phyloP scores from a whole-genome alignment of 2,329 filamentous ascomycete genomes.

The Trichoderma citrinoviride region DNA sequence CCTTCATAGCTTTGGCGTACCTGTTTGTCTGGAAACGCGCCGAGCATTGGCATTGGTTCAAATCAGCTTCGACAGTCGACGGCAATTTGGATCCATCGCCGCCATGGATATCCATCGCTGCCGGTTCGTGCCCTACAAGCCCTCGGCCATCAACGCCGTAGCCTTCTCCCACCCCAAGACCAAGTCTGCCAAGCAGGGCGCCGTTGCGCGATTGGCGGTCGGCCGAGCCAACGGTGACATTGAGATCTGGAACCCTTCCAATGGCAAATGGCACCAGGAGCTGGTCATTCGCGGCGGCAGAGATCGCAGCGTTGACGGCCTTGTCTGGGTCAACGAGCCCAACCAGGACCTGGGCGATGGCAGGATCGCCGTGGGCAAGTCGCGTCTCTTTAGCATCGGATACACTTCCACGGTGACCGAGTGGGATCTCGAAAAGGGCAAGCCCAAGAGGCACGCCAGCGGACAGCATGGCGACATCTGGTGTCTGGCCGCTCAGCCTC shows the following conservation, averaged over 20 bases:
- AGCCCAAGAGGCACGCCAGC: constrained; percentile 76
- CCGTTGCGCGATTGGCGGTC: constrained; percentile 73
- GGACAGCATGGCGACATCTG: constrained; percentile 96
- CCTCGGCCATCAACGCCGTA: constrained; percentile 88
- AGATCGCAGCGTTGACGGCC: constrained; percentile 82
- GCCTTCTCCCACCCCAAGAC: constrained; percentile 78
- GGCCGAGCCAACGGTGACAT: constrained; percentile 94
- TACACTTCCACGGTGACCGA: constrained; percentile 91
- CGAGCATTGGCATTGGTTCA: constrained; percentile 2
- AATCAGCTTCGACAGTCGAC: not conserved
- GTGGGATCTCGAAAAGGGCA: constrained; percentile 83
- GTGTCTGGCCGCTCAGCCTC: constrained; percentile 88
- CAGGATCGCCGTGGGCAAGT: constrained; percentile 62
- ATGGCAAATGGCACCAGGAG: constrained; percentile 86
- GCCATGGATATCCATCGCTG: constrained; percentile 95
- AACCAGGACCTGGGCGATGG: constrained; percentile 65
- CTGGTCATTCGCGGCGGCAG: constrained; percentile 78
- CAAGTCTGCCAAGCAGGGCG: constrained; percentile 47
- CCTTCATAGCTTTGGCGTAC: constrained; percentile 24
- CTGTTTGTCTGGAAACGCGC: constrained; percentile 9
- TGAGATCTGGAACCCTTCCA: constrained; percentile 92
- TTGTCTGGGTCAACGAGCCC: constrained; percentile 87
- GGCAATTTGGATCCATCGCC: constrained; percentile 19
- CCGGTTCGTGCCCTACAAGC: constrained; percentile 90
- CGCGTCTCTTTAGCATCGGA: constrained; percentile 93